Conservation (phyloP, 2,329 filamentous ascomycete species). For the Mariannaea sp. region DNA sequence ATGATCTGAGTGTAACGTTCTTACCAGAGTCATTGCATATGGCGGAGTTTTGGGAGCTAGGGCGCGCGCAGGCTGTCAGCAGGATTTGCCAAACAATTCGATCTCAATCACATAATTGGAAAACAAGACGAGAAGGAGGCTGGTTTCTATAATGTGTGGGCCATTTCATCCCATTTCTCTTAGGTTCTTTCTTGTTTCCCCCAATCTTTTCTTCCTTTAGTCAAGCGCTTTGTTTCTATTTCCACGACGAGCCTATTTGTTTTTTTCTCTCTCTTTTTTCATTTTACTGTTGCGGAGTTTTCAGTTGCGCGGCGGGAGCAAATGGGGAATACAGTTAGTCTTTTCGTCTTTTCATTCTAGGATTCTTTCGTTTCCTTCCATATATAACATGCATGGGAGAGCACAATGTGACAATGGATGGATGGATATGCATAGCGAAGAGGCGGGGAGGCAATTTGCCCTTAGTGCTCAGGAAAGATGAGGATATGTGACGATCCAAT, state of each 20-base stretch:
- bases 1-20: conserved; percentile 31
- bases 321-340: conserved; percentile 21
- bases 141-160: conserved; percentile 20
- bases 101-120: conserved; percentile 24
- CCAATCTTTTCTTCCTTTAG: conserved; percentile 21
- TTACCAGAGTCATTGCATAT: conserved; percentile 41
- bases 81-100: conserved; percentile 28
- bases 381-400: conserved; percentile 30
- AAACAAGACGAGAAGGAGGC: conserved; percentile 29
- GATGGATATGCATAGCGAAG: conserved; percentile 23
- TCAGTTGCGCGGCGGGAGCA: conserved; percentile 24
- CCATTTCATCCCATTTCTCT: conserved; percentile 18
- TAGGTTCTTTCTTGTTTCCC: conserved; percentile 16
- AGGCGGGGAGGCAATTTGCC: conserved; percentile 19
- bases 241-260: conserved; percentile 12
- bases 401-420: conserved; percentile 8
- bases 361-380: background rate
- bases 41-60: conserved; percentile 42
- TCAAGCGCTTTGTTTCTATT: conserved; percentile 23
- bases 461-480: conserved; percentile 11
- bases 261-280: no score
- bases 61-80: conserved; percentile 28
- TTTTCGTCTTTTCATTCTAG: background rate
- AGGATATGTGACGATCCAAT: conserved; percentile 10
- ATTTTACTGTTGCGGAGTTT: conserved; percentile 20